Percentiles rank a stretch among this genome's conserved stretches.
These are phyloP conservation scores for Penicillium sp. DNA, from an alignment of 2,329 filamentous ascomycete species.

Conservation along the genomic window DNA sequence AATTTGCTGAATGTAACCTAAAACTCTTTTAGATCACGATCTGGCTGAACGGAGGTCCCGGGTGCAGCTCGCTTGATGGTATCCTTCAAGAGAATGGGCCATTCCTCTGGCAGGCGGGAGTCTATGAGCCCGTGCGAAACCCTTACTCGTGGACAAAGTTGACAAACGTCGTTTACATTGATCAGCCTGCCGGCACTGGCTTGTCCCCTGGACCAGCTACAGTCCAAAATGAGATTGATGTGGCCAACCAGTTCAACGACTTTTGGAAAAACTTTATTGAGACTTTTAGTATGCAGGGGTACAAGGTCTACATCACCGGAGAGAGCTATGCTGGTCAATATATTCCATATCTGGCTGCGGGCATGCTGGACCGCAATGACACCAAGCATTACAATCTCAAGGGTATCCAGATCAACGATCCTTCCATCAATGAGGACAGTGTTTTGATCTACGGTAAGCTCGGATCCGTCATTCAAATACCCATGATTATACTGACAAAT, in stretches of 20 bases:
- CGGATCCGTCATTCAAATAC: background rate
- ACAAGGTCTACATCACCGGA: slow-evolving; percentile 72
- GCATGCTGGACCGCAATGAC: slow-evolving; percentile 70
- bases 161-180: slow-evolving; percentile 69
- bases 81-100: slow-evolving; percentile 75
- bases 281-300: slow-evolving; percentile 66
- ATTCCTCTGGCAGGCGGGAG: slow-evolving; percentile 70
- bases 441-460: slow-evolving; percentile 51
- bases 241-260: slow-evolving; percentile 70
- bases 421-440: slow-evolving; percentile 58
- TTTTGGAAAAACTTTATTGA: slow-evolving; percentile 77
- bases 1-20: background rate
- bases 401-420: slow-evolving; percentile 73
- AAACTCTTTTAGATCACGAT: slow-evolving; percentile 30
- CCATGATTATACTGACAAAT: slow-evolving; percentile 2
- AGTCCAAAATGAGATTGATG: slow-evolving; percentile 66
- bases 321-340: slow-evolving; percentile 71
- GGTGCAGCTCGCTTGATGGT: slow-evolving; percentile 63
- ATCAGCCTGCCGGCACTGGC: slow-evolving; percentile 59
- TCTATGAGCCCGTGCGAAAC: slow-evolving; percentile 64
- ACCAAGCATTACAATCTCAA: slow-evolving; percentile 67
- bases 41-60: slow-evolving; percentile 54
- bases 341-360: slow-evolving; percentile 71
- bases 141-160: slow-evolving; percentile 71
- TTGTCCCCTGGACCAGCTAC: slow-evolving; percentile 67